Evolutionary conservation across 306 rosid species (phyloP).

Genomic region (Cicer arietinum): DNA sequence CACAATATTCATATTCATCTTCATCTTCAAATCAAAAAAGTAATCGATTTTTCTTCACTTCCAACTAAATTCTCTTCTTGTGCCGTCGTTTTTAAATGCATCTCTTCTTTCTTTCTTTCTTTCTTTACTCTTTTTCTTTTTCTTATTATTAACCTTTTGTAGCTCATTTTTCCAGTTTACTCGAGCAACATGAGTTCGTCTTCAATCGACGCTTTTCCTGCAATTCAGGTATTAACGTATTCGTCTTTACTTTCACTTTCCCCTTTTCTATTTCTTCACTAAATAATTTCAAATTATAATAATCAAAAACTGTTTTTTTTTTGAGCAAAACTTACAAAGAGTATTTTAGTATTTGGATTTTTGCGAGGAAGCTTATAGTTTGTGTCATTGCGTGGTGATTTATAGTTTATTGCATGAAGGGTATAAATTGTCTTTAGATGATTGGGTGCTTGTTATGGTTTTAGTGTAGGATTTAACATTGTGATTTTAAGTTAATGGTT

Average conservation of each 20-base stretch:
- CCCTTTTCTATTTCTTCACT: background rate
- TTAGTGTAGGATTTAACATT: conserved; percentile 13
- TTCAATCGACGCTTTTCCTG: conserved; percentile 54
- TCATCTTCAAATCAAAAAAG: no score
- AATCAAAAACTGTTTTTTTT: background rate
- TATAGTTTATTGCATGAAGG: conserved; percentile 1
- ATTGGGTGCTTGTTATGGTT: background rate
- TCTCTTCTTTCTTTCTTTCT: no score
- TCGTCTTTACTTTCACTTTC: background rate
- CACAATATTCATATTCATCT: no score
- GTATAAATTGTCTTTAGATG: background rate
- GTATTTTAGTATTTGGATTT: background rate
- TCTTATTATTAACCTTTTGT: background rate
- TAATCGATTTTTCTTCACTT: no score
- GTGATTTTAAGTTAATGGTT: conserved; percentile 20
- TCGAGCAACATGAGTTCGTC: conserved; percentile 59
- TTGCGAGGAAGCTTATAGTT: background rate
- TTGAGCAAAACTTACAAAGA: background rate
- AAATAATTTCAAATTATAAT: background rate
- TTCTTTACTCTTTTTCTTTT: background rate
- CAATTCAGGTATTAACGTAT: conserved; percentile 56
- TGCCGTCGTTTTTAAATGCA: no score
- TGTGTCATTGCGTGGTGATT: background rate
- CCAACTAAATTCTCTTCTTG: no score
- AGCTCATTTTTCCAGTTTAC: background rate